phyloP scores from a whole-genome alignment of 2,329 filamentous ascomycete genomes.

The Purpureocillium takamizusanense region DNA sequence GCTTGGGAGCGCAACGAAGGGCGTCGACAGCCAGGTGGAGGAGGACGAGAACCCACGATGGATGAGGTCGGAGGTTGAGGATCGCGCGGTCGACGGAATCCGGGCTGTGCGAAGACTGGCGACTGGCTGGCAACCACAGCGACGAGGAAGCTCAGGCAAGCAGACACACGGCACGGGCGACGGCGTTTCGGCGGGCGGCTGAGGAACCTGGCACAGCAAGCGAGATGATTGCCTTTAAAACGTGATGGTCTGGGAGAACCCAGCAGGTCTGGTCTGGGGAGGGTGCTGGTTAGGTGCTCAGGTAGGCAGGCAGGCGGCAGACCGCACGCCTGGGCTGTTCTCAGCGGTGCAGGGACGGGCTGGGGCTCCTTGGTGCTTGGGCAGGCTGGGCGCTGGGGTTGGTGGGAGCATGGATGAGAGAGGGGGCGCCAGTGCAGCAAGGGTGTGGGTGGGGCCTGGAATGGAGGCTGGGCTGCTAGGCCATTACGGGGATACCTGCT shows the following conservation, averaged over 20 bases:
- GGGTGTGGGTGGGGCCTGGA: no score
- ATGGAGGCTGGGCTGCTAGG: no score
- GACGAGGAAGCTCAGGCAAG: constrained; percentile 4
- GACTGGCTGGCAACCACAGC: constrained; percentile 7
- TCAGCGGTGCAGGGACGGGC: no score
- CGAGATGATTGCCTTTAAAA: constrained; percentile 41
- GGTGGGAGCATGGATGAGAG: no score
- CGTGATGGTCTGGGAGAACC: constrained; percentile 27
- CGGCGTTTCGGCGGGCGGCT: constrained; percentile 36
- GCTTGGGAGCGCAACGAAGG: constrained; percentile 2
- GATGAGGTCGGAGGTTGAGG: constrained; percentile 4
- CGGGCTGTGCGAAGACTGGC: neutral
- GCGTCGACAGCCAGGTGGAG: constrained; percentile 5
- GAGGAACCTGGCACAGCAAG: constrained; percentile 38
- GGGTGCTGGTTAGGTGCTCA: constrained; percentile 9
- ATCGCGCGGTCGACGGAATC: no score
- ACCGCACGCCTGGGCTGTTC: no score
- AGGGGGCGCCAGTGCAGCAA: no score
- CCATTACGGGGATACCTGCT: no score
- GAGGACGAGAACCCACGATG: neutral
- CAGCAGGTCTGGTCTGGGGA: constrained; percentile 20
- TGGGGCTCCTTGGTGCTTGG: no score
- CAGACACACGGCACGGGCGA: constrained; percentile 13
- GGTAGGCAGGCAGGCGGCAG: no score
- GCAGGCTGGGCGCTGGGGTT: no score